Evolutionary conservation across 2,329 filamentous ascomycete genomes (phyloP).

Genomic region (Aureobasidium sp.): DNA sequence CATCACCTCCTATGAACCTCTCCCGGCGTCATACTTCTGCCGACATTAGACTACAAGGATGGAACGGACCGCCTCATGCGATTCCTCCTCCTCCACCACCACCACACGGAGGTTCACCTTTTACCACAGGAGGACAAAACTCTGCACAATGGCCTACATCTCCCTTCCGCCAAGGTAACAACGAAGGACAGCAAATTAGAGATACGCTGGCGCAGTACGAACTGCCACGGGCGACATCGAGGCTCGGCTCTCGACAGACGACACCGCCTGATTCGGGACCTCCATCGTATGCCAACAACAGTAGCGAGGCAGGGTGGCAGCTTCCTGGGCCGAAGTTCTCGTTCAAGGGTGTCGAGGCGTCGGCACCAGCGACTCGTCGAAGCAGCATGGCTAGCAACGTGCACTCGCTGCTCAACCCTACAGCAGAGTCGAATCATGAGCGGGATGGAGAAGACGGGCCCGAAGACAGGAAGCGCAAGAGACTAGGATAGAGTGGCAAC

Average conservation of each 20-base stretch:
- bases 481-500: conserved; percentile 36
- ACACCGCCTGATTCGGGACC: conserved; percentile 36
- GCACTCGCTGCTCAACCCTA: conserved; percentile 60
- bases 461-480: conserved; percentile 58
- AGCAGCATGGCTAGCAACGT: conserved; percentile 67
- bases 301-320: conserved; percentile 50
- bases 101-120: conserved; percentile 50
- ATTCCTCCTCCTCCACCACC: conserved; percentile 29
- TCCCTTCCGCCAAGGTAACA: conserved; percentile 44
- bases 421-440: conserved; percentile 53
- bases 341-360: conserved; percentile 43
- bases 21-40: conserved; percentile 86
- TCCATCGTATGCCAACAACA: conserved; percentile 40
- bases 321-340: conserved; percentile 45
- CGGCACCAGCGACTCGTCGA: conserved; percentile 56
- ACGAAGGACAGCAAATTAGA: conserved; percentile 56
- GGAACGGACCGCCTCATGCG: conserved; percentile 60
- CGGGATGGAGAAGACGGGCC: conserved; percentile 55
- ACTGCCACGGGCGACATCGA: conserved; percentile 47
- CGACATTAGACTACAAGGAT: conserved; percentile 70
- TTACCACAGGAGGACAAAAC: conserved; percentile 52
- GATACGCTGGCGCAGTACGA: conserved; percentile 61
- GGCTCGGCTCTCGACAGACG: conserved; percentile 43
- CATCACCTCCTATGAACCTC: conserved; percentile 57
- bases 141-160: conserved; percentile 62